These are phyloP conservation scores for Neurospora sp. DNA, from an alignment of 495 filamentous ascomycete species.

Conservation along the genomic window DNA sequence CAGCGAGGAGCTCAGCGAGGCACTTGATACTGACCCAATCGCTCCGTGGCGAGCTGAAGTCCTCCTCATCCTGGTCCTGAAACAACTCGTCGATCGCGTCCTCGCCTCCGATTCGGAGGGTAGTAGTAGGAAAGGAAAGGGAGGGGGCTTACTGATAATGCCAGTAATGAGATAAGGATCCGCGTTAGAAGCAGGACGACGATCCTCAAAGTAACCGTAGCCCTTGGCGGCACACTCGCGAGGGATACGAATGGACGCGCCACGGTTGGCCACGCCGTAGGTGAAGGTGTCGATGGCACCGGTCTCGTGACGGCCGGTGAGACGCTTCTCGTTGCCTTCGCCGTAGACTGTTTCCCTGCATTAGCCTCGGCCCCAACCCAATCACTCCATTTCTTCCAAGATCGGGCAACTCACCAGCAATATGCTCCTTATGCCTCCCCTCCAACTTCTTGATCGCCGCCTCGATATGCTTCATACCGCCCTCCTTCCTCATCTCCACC, in stretches of 20 bases:
- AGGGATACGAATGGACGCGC: slow-evolving; percentile 75
- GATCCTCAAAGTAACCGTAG: slow-evolving; percentile 93
- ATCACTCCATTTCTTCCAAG: not conserved
- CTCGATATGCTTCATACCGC: slow-evolving; percentile 84
- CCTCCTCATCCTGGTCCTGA: slow-evolving; percentile 63
- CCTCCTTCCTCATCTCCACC: slow-evolving; percentile 66
- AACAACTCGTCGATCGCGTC: slow-evolving; percentile 51
- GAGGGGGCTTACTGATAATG: not conserved
- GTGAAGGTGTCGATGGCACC: slow-evolving; percentile 79
- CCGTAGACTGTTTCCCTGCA: slow-evolving; percentile 50
- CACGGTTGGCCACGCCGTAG: slow-evolving; percentile 88
- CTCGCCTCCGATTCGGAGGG: slow-evolving; percentile 51
- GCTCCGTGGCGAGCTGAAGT: slow-evolving; percentile 61
- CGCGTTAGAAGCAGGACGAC: slow-evolving; percentile 82
- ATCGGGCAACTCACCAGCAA: slow-evolving; percentile 38
- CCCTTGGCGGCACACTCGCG: slow-evolving; percentile 76
- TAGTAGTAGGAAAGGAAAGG: not conserved
- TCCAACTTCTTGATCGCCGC: slow-evolving; percentile 47
- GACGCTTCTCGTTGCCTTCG: slow-evolving; percentile 73
- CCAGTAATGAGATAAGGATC: slow-evolving; percentile 59
- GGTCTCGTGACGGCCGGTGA: slow-evolving; percentile 89
- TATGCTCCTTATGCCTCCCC: slow-evolving; percentile 79
- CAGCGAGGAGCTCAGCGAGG: slow-evolving; percentile 69
- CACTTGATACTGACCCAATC: slow-evolving; percentile 90
- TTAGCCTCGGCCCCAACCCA: not conserved